Base-by-base conservation (phyloP, 805 yeast genomes). In the Nadsonia fulvescens region DNA sequence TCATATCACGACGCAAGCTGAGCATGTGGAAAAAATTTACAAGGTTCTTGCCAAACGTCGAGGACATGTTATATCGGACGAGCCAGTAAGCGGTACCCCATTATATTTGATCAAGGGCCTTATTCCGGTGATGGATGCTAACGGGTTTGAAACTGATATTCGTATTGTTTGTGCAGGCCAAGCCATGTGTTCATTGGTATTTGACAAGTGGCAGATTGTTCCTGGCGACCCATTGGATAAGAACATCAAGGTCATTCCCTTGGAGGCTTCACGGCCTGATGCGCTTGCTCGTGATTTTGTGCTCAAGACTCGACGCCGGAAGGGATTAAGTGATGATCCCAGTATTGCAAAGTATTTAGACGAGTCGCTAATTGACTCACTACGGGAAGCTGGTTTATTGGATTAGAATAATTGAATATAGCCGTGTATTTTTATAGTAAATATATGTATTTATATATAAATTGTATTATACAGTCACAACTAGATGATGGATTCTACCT, bases 161-260 rank as follows among this genome's bases (percentile, higher is more conserved):
- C 51, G 93, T 34, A 47, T 79, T 8, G 63, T 70, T 8, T 70
- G 93, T 0, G 70, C 68, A 34, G 94, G 94, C 4, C 73, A 66
- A 38, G 83, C 89, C 0, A 59, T 67, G 57, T 66, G 81, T 23
- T 66, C 66, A 24, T 44, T 74, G 33, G 62, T 61, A 24, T 79
- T 78, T 47, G 60, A 61, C 30, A 61, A 59, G 30, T 89, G 94
- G 93, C 61, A 64, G 12, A 47, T 56, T 3, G 91, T 78, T 1
- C 93, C 93, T 2, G 98, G 98, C 0, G 81, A 86, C 51, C 96
- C 95, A 6, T 42, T 86, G 39, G 93, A 86, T 44, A 51, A 53
- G 12, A 61, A 66, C 16, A 63, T 66, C 10, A 53, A 50, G 24
- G 60, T 81, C 20, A 81, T 82, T 4, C 61, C 70, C 21, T 56